Evolutionary conservation across 805 yeast genomes (phyloP), one percentile per base, ranked within the genome.

Genomic region (Debaryomyces castellii): DNA sequence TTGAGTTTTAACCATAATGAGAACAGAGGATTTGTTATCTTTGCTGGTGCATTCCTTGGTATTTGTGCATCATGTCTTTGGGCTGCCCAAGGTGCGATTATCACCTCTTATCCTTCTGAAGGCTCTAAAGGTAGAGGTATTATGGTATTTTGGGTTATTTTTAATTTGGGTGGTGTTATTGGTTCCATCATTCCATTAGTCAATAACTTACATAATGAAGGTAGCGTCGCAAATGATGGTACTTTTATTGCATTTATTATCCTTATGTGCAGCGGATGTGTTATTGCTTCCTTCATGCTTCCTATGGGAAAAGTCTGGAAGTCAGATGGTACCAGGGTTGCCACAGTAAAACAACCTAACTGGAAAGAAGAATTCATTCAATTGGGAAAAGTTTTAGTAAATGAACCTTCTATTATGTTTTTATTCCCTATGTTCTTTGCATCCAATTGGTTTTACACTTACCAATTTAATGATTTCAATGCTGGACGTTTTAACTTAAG

Each of bases 401-500:
- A 49, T 20, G 76, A 75, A 53, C 78, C 78, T 40, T 67, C 63
- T 58, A 75, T 81, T 42, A 56, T 74, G 40, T 59, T 76, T 21
- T 54, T 80, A 59, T 76, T 82, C 71, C 87, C 87, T 37, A 73
- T 80, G 78, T 82, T 81, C 59, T 76, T 78, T 52, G 73, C 83
- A 23, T 78, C 86, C 30, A 82, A 82, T 67, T 82, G 82, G 82
- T 82, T 80, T 67, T 80, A 80, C 69, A 78, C 85, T 39, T 82
- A 82, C 62, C 85, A 82, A 63, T 81, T 78, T 55, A 80, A 80
- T 59, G 80, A 77, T 47, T 69, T 75, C 62, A 81, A 81, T 57
- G 77, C 76, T 34, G 78, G 76, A 17, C 66, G 76, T 40, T 82
- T 82, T 64, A 80, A 76, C 54, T 61, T 81, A 48, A 72, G 85